phyloP scores from a whole-genome alignment of 2,329 filamentous ascomycete genomes.

The Claviceps sp. region DNA sequence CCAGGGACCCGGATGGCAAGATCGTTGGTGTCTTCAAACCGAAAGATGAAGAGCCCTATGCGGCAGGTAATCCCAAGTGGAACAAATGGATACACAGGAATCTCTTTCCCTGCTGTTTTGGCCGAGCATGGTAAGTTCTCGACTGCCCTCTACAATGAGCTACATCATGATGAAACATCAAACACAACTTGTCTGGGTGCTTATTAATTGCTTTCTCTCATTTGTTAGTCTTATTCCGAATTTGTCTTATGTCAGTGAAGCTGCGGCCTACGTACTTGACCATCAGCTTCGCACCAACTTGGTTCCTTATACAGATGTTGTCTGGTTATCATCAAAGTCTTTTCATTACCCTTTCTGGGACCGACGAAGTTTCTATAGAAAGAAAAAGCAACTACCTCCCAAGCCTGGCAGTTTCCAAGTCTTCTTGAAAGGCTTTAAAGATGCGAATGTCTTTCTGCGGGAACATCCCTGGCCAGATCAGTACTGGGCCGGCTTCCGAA shows the following conservation, averaged over 20 bases:
- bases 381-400: constrained; percentile 71
- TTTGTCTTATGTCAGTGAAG: constrained; percentile 93
- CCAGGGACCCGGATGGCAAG: constrained; percentile 78
- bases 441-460: constrained; percentile 87
- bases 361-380: constrained; percentile 72
- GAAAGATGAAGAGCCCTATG: constrained; percentile 97
- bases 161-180: no score
- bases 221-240: constrained; percentile 70
- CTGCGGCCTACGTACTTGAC: constrained; percentile 90
- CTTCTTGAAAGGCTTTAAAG: constrained; percentile 92
- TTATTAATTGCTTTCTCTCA: not conserved
- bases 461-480: constrained; percentile 97
- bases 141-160: not conserved
- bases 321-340: constrained; percentile 86
- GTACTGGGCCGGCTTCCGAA: constrained; percentile 55
- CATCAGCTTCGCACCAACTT: constrained; percentile 78
- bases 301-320: constrained; percentile 93
- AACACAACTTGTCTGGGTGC: no score
- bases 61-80: constrained; percentile 95
- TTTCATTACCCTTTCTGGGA: constrained; percentile 99
- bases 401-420: constrained; percentile 96
- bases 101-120: constrained; percentile 93
- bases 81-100: constrained; percentile 99
- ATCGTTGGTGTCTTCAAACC: constrained; percentile 97
- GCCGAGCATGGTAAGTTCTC: constrained; percentile 58